phyloP scores from a whole-genome alignment of 805 yeast species.

The Wickerhamiella bombiphila region DNA sequence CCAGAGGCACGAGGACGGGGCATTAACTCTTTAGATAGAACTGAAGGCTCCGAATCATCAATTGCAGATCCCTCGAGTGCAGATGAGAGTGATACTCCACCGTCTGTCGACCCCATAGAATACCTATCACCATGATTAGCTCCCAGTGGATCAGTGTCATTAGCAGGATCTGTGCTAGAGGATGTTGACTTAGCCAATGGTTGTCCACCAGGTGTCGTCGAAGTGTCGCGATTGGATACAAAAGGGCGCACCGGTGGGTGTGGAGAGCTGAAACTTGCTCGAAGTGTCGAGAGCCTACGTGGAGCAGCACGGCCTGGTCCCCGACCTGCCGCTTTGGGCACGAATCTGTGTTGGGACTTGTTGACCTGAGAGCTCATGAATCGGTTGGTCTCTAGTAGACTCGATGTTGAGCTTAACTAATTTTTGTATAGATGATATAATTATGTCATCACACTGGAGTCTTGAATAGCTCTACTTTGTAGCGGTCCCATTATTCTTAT shows the following conservation, averaged over 20 bases:
- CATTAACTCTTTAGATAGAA: background rate
- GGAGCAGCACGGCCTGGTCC: slow-evolving; percentile 14
- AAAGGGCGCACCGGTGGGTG: background rate
- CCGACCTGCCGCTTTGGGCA: slow-evolving; percentile 7
- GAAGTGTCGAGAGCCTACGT: slow-evolving; percentile 16
- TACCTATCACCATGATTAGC: no score
- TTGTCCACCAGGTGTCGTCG: background rate
- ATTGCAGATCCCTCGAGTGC: slow-evolving; percentile 1
- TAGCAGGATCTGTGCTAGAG: no score
- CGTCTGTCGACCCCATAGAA: background rate
- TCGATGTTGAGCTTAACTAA: no score
- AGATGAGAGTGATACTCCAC: background rate
- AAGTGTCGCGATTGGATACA: background rate
- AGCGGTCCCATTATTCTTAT: no score
- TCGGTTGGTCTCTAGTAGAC: no score
- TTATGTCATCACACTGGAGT: no score
- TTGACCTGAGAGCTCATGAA: slow-evolving; percentile 25
- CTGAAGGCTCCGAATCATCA: slow-evolving; percentile 1
- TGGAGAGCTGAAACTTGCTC: slow-evolving; percentile 14
- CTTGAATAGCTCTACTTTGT: no score
- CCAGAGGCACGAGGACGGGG: background rate
- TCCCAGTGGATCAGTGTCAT: no score
- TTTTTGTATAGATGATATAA: no score
- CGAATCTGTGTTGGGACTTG: slow-evolving; percentile 17
- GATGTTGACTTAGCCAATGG: background rate